Conservation (phyloP, 495 filamentous ascomycete genomes). For the Bryoglossum gracile region DNA sequence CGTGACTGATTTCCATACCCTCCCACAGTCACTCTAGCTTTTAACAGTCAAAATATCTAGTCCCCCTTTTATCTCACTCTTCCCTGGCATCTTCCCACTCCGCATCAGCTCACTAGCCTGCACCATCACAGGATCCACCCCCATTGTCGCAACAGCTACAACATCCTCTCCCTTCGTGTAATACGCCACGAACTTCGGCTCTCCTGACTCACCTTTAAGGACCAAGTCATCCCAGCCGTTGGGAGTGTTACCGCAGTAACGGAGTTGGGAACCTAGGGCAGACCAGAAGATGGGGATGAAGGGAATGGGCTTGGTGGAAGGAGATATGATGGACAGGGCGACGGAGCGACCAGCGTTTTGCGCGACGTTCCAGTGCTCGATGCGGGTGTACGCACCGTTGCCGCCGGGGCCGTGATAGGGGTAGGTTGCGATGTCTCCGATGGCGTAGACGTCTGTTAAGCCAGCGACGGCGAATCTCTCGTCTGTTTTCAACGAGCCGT, state of each 20-base stretch:
- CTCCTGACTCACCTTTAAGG: slow-evolving; percentile 65
- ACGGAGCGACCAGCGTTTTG: slow-evolving; percentile 82
- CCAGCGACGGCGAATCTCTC: slow-evolving; percentile 67
- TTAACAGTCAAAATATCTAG: slow-evolving; percentile 56
- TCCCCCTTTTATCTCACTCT: slow-evolving; percentile 66
- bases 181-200: slow-evolving; percentile 81
- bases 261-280: slow-evolving; percentile 76
- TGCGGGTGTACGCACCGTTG: slow-evolving; percentile 56
- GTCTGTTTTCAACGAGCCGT: slow-evolving; percentile 74
- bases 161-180: slow-evolving; percentile 82
- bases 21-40: too few relatives aligned
- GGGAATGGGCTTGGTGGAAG: slow-evolving; percentile 48
- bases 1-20: too few relatives aligned
- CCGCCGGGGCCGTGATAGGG: slow-evolving; percentile 90
- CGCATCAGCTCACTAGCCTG: slow-evolving; percentile 84
- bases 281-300: slow-evolving; percentile 98
- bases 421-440: slow-evolving; percentile 94
- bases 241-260: slow-evolving; percentile 82
- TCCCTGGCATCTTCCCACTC: slow-evolving; percentile 70
- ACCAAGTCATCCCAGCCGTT: slow-evolving; percentile 81
- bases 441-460: slow-evolving; percentile 76
- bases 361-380: slow-evolving; percentile 98
- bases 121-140: slow-evolving; percentile 77
- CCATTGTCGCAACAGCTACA: slow-evolving; percentile 90
- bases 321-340: slow-evolving; percentile 63